Conservation (phyloP, 2,329 filamentous ascomycete species). For the Furcasterigmium furcatum region DNA sequence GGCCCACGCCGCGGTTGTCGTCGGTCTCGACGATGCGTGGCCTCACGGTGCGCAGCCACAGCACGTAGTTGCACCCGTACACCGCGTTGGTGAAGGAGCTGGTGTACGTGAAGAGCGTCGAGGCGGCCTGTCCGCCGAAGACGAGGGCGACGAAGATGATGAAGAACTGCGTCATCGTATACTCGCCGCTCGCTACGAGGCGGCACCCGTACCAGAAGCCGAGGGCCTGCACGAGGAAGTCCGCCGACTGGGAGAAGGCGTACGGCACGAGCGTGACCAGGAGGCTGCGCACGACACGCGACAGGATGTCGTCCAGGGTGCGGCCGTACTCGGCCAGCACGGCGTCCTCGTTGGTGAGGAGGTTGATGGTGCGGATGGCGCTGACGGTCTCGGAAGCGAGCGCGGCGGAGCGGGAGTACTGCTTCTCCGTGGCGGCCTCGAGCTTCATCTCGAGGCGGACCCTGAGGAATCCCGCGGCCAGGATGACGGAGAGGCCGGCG, state of each 20-base stretch:
- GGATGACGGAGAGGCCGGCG: constrained; percentile 40
- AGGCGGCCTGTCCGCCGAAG: constrained; percentile 39
- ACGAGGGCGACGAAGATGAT: constrained; percentile 47
- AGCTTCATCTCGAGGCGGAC: constrained; percentile 46
- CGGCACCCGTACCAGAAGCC: constrained; percentile 38
- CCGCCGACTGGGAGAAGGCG: constrained; percentile 20
- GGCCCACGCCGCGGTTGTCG: neutral
- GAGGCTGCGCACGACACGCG: constrained; percentile 4
- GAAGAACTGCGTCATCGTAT: constrained; percentile 43
- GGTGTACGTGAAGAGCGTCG: constrained; percentile 4
- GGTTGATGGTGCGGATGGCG: constrained; percentile 46
- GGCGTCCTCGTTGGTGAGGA: constrained; percentile 41
- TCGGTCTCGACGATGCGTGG: neutral
- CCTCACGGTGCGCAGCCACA: constrained; percentile 24
- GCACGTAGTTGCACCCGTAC: constrained; percentile 32
- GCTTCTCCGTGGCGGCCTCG: constrained; percentile 36
- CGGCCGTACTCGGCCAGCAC: constrained; percentile 31
- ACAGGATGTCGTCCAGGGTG: constrained; percentile 17
- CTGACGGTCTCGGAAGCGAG: constrained; percentile 47
- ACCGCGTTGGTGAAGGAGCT: constrained; percentile 29
- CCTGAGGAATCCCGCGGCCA: constrained; percentile 41
- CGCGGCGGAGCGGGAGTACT: constrained; percentile 43
- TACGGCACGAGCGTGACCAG: constrained; percentile 19
- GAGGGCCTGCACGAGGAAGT: constrained; percentile 32
- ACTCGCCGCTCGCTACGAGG: constrained; percentile 41